A percentile compares a stretch with the other conserved stretches of the same genome.
Conservation (phyloP, 2,329 filamentous ascomycete genomes). For the Talaromyces sp. region DNA sequence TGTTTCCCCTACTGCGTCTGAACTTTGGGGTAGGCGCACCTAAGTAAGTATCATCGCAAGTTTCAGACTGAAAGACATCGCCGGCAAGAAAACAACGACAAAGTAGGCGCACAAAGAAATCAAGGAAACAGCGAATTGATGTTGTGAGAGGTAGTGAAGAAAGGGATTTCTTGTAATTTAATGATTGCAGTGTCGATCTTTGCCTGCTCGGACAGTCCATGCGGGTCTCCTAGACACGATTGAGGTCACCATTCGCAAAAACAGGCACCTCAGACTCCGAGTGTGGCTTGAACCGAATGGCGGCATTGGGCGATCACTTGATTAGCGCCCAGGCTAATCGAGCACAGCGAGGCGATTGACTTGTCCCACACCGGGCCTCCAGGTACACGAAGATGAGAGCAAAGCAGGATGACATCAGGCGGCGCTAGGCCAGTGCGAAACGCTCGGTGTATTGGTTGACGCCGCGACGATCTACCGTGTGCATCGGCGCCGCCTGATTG, state of each 20-base stretch:
- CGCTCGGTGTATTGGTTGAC: neutral
- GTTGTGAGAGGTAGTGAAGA: neutral
- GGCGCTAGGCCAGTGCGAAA: neutral
- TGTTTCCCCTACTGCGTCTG: neutral
- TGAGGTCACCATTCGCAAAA: neutral
- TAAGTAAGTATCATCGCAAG: neutral
- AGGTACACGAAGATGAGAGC: neutral
- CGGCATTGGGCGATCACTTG: neutral
- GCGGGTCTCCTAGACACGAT: neutral
- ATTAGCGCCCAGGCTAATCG: neutral
- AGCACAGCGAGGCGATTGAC: neutral
- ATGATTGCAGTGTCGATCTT: neutral
- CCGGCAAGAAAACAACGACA: neutral
- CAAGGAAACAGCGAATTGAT: neutral
- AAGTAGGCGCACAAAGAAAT: neutral
- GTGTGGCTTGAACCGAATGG: neutral
- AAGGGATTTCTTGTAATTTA: neutral
- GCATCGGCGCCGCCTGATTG: slow-evolving; percentile 8
- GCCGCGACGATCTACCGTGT: neutral
- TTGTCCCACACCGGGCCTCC: neutral
- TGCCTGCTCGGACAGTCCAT: neutral
- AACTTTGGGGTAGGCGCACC: neutral
- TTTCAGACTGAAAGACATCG: neutral
- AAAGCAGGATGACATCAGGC: neutral
- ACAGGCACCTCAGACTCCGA: neutral